A percentile compares a stretch with the other conserved stretches of the same genome.
Evolutionary conservation across 345 rosid species (phyloP).

Genomic region (Geranium rotundifolium): DNA sequence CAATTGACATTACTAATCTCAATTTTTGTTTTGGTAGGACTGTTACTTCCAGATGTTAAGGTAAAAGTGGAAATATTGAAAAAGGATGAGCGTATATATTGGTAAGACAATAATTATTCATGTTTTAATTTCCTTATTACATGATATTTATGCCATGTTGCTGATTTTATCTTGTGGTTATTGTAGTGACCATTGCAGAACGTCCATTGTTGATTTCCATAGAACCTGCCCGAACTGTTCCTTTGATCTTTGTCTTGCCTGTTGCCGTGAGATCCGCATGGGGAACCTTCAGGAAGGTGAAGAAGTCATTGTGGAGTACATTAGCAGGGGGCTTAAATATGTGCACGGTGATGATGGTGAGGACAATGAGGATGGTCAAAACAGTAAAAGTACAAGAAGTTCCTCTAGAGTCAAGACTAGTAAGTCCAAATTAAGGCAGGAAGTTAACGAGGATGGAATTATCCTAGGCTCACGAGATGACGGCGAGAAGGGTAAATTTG

Average conservation of each 20-base stretch:
- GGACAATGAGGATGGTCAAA: not conserved
- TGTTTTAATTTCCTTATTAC: not conserved
- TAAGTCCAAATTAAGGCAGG: not conserved
- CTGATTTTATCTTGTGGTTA: conserved; percentile 2
- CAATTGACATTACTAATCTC: too few species aligned
- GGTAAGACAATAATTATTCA: conserved; percentile 22
- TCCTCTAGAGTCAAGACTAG: not conserved
- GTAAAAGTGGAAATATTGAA: conserved; percentile 10
- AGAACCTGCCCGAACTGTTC: conserved; percentile 40
- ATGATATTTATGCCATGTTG: not conserved
- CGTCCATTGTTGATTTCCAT: conserved; percentile 48
- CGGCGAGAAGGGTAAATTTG: not conserved
- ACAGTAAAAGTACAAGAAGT: too few species aligned
- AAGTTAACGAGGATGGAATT: too few species aligned
- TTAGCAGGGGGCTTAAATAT: conserved; percentile 17
- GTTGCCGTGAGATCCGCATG: conserved; percentile 45
- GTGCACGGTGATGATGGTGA: conserved; percentile 45
- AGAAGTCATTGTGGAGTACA: conserved; percentile 18
- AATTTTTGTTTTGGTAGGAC: conserved; percentile 5
- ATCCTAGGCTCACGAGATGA: too few species aligned
- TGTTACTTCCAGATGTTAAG: conserved; percentile 9
- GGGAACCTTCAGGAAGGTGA: conserved; percentile 30
- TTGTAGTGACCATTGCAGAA: conserved; percentile 47
- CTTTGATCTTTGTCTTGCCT: conserved; percentile 45
- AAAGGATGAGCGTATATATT: conserved; percentile 34